Evolutionary conservation across 2,329 filamentous ascomycete species (phyloP).

Genomic region (Trichoderma brevicompactum): DNA sequence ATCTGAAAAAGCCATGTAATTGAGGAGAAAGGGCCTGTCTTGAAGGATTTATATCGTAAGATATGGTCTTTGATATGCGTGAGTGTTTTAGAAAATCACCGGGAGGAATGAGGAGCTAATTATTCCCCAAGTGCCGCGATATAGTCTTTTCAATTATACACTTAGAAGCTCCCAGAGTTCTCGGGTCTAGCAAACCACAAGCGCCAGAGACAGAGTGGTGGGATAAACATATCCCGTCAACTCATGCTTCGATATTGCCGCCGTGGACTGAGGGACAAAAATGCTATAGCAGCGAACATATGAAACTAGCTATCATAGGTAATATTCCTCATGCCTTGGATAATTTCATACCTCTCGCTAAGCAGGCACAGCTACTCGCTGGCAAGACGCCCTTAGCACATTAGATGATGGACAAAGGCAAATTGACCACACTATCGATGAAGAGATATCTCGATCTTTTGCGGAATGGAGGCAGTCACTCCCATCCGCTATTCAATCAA

Average conservation of each 20-base stretch:
- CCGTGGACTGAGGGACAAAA: slow-evolving; percentile 1
- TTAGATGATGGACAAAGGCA: neutral
- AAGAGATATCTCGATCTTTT: neutral
- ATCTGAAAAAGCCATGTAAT: neutral
- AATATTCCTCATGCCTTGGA: neutral
- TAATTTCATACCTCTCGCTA: neutral
- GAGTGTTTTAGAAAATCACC: neutral
- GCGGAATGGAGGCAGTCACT: neutral
- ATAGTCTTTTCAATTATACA: slow-evolving; percentile 5
- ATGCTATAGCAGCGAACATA: neutral
- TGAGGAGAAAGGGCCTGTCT: neutral
- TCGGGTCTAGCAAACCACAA: neutral
- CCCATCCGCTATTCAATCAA: neutral
- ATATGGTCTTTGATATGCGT: neutral
- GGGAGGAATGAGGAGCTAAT: too few species aligned
- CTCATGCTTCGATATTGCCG: neutral
- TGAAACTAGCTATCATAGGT: slow-evolving; percentile 9
- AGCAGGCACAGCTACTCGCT: neutral
- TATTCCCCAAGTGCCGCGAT: neutral
- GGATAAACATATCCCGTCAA: neutral
- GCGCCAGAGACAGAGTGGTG: neutral
- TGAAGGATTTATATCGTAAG: neutral
- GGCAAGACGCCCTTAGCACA: neutral
- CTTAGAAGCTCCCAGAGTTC: neutral
- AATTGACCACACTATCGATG: neutral